These are phyloP conservation scores for Alloascoidea africana DNA, from an alignment of 805 yeast genomes.

Conservation along the genomic window DNA sequence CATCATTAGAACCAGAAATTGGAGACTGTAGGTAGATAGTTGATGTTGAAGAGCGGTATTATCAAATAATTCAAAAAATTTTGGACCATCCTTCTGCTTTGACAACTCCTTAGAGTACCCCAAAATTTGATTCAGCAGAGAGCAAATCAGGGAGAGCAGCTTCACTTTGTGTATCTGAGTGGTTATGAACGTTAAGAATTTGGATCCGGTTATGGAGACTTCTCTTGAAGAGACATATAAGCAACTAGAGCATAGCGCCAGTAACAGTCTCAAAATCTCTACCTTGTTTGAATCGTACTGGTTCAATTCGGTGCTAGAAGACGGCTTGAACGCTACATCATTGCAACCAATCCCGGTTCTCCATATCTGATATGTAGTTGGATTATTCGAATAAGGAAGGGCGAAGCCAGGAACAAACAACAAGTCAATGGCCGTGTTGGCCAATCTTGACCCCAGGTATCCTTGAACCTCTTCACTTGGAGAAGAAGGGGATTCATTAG, in stretches of 20 bases:
- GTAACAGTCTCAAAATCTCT: constrained; percentile 47
- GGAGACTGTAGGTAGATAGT: constrained; percentile 40
- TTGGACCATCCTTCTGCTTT: constrained; percentile 16
- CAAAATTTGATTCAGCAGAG: constrained; percentile 47
- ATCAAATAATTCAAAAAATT: constrained; percentile 14
- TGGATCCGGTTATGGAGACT: constrained; percentile 37
- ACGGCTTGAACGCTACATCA: constrained; percentile 6
- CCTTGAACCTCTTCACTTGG: constrained; percentile 4
- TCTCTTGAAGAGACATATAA: constrained; percentile 32
- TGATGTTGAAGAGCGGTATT: constrained; percentile 17
- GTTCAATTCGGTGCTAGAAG: constrained; percentile 15
- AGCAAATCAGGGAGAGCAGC: constrained; percentile 40
- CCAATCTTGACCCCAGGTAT: constrained; percentile 21
- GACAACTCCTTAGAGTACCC: constrained; percentile 25
- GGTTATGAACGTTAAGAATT: constrained; percentile 41
- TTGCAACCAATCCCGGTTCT: constrained; percentile 61
- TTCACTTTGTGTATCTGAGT: constrained; percentile 32
- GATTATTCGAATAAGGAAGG: constrained; percentile 16
- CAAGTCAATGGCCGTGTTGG: constrained; percentile 26
- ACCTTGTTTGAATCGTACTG: constrained; percentile 45
- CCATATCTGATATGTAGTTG: constrained; percentile 40
- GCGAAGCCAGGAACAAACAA: constrained; percentile 47
- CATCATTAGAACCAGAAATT: constrained; percentile 43
- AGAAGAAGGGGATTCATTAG: constrained; percentile 7
- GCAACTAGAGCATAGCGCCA: constrained; percentile 45